phyloP scores from a whole-genome alignment of 345 rosid genomes.

The Syzygium jambos region DNA sequence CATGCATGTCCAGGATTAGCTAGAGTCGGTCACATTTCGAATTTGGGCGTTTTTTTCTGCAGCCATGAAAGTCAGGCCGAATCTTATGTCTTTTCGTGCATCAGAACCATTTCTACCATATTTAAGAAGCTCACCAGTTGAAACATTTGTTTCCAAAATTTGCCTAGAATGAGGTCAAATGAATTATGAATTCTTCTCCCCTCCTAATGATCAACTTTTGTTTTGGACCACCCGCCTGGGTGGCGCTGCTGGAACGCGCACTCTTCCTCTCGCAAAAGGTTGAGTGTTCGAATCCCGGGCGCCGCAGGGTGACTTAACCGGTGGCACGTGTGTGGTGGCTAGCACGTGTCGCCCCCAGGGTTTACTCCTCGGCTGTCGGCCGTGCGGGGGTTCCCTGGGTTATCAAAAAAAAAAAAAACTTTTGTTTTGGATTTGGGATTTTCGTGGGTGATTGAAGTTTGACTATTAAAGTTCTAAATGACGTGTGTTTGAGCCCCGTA shows the following conservation, averaged over 20 bases:
- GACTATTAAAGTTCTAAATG: not conserved
- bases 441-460: not conserved
- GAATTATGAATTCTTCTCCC: not conserved
- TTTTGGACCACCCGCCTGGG: too few relatives aligned
- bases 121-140: not conserved
- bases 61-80: not conserved
- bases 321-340: too few relatives aligned
- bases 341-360: too few relatives aligned
- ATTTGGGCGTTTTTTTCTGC: not conserved
- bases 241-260: too few relatives aligned
- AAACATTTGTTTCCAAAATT: not conserved
- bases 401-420: too few relatives aligned
- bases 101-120: not conserved
- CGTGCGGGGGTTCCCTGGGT: too few relatives aligned
- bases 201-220: not conserved
- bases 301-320: too few relatives aligned
- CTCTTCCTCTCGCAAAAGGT: too few relatives aligned
- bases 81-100: not conserved
- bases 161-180: not conserved
- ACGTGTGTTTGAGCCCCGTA: not conserved
- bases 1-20: not conserved
- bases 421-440: not conserved
- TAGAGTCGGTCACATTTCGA: not conserved
- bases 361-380: too few relatives aligned
- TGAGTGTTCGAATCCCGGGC: too few relatives aligned